These are phyloP conservation scores for Hypoxylon sp. DNA, from an alignment of 2,329 filamentous ascomycete species.

Conservation along the genomic window DNA sequence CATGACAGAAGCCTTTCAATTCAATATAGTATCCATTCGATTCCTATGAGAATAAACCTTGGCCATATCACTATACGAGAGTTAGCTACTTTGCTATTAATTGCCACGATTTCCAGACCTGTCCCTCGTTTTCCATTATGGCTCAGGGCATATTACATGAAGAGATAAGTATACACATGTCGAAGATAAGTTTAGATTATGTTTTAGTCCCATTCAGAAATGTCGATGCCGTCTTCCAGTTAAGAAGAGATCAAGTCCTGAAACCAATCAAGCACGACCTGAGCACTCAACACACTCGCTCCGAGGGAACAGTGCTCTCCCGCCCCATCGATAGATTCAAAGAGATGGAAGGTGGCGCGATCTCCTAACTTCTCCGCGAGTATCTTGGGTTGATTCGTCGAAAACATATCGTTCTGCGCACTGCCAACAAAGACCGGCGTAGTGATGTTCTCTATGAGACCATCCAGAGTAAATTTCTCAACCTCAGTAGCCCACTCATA, in stretches of 20 bases:
- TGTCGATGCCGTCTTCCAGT: too few species aligned
- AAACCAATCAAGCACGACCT: slow-evolving; percentile 40
- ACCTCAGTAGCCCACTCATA: slow-evolving; percentile 36
- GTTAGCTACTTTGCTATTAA: too few species aligned
- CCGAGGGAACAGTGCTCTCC: slow-evolving; percentile 41
- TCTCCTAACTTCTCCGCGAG: slow-evolving; percentile 35
- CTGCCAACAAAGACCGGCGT: slow-evolving; percentile 43
- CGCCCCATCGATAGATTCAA: slow-evolving; percentile 31
- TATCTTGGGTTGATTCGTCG: slow-evolving; percentile 30
- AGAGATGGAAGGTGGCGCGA: slow-evolving; percentile 30
- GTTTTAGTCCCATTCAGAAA: too few species aligned
- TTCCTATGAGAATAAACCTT: too few species aligned
- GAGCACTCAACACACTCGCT: slow-evolving; percentile 26
- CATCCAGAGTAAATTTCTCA: slow-evolving; percentile 31
- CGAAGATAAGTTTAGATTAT: too few species aligned
- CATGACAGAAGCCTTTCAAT: too few species aligned
- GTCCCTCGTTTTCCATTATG: too few species aligned
- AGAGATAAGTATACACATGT: too few species aligned
- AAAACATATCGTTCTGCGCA: slow-evolving; percentile 41
- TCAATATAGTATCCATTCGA: too few species aligned
- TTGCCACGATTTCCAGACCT: too few species aligned
- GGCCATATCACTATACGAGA: too few species aligned
- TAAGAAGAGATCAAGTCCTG: slow-evolving; percentile 24
- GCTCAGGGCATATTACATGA: too few species aligned
- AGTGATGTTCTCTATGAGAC: slow-evolving; percentile 31